phyloP scores from a whole-genome alignment of 192 early-diverging fungal genomes.

The Gryganskiella cystojenkinii region DNA sequence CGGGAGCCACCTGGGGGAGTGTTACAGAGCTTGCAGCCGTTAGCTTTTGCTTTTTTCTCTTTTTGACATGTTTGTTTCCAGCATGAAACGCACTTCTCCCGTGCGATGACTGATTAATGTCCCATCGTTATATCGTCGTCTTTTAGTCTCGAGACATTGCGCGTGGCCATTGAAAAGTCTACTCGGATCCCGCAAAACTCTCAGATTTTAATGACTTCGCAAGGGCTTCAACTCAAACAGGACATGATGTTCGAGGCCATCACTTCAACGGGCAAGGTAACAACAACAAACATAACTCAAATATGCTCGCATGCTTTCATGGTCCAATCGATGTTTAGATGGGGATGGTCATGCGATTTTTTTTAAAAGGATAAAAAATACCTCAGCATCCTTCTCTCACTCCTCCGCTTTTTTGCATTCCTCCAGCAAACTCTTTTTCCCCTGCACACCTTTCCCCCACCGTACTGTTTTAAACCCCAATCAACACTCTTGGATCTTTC shows the following conservation, averaged over 20 bases:
- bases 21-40: too few species aligned
- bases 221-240: conserved; percentile 58
- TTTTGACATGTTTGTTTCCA: background rate
- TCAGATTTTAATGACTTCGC: conserved; percentile 66
- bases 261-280: conserved; percentile 57
- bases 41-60: background rate
- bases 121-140: too few species aligned
- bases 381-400: background rate
- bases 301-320: background rate
- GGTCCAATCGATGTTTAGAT: background rate
- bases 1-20: too few species aligned
- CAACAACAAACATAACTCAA: background rate
- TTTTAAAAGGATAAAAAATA: background rate
- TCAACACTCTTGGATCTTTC: too few species aligned
- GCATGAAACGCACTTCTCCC: background rate
- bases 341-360: background rate
- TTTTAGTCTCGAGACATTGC: conserved; percentile 46
- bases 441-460: too few species aligned
- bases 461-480: too few species aligned
- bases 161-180: conserved; percentile 52
- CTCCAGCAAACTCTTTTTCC: background rate
- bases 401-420: background rate
- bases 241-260: conserved; percentile 57
- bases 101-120: too few species aligned
- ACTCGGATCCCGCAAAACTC: conserved; percentile 55